Evolutionary conservation across 306 rosid species (phyloP).

Genomic region (Sindora glabra): DNA sequence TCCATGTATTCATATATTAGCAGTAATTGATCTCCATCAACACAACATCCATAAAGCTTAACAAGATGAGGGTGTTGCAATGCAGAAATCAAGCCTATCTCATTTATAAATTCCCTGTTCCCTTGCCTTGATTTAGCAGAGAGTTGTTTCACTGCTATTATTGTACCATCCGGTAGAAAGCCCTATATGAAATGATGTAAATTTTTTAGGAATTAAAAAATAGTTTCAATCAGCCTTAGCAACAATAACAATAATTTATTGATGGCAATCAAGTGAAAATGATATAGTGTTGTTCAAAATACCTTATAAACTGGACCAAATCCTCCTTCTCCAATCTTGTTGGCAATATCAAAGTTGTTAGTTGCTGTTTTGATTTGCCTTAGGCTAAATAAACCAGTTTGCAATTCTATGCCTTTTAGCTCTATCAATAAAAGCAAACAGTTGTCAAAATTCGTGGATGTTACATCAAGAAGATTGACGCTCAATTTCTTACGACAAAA

Average conservation of each 20-base stretch:
- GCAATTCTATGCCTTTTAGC: slow-evolving; percentile 38
- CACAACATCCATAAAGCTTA: slow-evolving; percentile 53
- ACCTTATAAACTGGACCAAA: slow-evolving; percentile 75
- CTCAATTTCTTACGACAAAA: neutral
- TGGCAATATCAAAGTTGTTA: slow-evolving; percentile 36
- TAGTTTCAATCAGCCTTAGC: neutral
- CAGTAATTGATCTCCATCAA: slow-evolving; percentile 53
- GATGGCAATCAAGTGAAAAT: neutral
- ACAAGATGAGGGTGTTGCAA: slow-evolving; percentile 61
- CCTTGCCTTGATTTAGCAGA: slow-evolving; percentile 69
- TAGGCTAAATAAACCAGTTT: slow-evolving; percentile 44
- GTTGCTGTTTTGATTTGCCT: slow-evolving; percentile 57
- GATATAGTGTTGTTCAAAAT: neutral
- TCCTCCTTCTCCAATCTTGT: slow-evolving; percentile 72
- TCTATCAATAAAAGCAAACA: slow-evolving; percentile 20
- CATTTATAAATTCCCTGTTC: slow-evolving; percentile 54
- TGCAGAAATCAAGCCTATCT: slow-evolving; percentile 63
- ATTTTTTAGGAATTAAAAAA: neutral
- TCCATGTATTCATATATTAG: slow-evolving; percentile 63
- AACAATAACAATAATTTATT: neutral
- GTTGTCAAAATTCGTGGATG: neutral
- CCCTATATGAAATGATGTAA: slow-evolving; percentile 34
- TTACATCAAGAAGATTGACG: neutral
- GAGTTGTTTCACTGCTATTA: slow-evolving; percentile 57
- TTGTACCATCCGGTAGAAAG: slow-evolving; percentile 40